phyloP scores from a whole-genome alignment of 352 stramenopile species.

The Phytophthora boehmeriae region DNA sequence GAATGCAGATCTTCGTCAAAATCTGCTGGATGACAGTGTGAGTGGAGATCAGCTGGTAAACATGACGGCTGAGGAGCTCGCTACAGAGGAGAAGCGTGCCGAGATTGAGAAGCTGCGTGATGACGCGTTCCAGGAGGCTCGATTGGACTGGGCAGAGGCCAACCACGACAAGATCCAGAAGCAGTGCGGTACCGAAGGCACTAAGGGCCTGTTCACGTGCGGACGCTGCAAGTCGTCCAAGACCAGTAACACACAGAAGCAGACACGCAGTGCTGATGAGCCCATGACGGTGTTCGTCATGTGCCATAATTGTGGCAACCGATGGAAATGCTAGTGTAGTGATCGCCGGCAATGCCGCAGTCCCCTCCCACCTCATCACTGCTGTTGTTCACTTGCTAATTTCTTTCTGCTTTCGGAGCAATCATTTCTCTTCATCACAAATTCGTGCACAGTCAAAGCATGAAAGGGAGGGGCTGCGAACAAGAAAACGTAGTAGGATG shows the following conservation, averaged over 20 bases:
- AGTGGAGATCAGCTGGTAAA: constrained; percentile 76
- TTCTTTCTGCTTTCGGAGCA: constrained; percentile 21
- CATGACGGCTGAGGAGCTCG: constrained; percentile 88
- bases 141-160: constrained; percentile 89
- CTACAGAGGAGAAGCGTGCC: constrained; percentile 85
- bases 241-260: constrained; percentile 97
- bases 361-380: constrained; percentile 6
- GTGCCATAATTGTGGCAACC: constrained; percentile 97
- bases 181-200: constrained; percentile 75
- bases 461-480: neutral
- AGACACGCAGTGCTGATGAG: constrained; percentile 97
- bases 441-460: constrained; percentile 6
- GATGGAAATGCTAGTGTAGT: constrained; percentile 91
- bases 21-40: constrained; percentile 73
- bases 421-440: constrained; percentile 26
- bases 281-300: constrained; percentile 98
- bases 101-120: constrained; percentile 85
- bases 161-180: constrained; percentile 94
- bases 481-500: constrained; percentile 5
- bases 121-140: constrained; percentile 84
- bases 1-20: constrained; percentile 79
- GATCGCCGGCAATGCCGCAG: constrained; percentile 22
- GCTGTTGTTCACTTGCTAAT: constrained; percentile 23
- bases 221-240: constrained; percentile 95
- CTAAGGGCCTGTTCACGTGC: constrained; percentile 90